Evolutionary conservation across 257 asterid species (phyloP).

Genomic region (Solanum rostratum): DNA sequence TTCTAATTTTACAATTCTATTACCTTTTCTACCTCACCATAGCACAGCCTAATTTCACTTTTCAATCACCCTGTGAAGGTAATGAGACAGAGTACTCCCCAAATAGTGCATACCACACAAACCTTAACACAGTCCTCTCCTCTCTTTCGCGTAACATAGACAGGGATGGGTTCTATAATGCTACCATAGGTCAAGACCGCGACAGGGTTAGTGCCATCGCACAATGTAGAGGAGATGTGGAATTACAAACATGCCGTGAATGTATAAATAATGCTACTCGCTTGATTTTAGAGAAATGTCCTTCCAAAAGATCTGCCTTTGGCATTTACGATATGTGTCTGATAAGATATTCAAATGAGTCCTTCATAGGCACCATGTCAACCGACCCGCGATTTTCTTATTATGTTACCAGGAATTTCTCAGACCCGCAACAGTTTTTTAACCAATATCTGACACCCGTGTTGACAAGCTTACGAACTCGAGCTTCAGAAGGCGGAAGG

Average conservation of each 20-base stretch:
- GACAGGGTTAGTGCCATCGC: slow-evolving; percentile 4
- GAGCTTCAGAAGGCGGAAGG: background rate
- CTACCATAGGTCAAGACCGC: slow-evolving; percentile 4
- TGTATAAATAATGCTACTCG: background rate
- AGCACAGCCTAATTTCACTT: background rate
- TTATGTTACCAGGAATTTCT: background rate
- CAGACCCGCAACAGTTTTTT: background rate
- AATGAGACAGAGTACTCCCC: background rate
- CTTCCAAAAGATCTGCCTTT: slow-evolving; percentile 7
- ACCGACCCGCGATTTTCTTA: background rate
- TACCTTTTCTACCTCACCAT: background rate
- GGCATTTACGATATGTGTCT: slow-evolving; percentile 8
- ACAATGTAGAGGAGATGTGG: slow-evolving; percentile 24
- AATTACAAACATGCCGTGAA: slow-evolving; percentile 3
- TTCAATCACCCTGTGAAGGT: background rate
- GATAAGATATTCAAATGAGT: slow-evolving; percentile 12
- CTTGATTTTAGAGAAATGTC: background rate
- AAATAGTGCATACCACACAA: slow-evolving; percentile 6
- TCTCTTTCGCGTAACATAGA: slow-evolving; percentile 10
- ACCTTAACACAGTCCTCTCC: slow-evolving; percentile 22
- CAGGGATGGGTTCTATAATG: slow-evolving; percentile 12
- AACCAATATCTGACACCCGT: background rate
- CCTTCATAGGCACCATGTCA: background rate
- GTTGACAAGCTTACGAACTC: background rate
- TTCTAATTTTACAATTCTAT: background rate